Conservation (phyloP, 345 rosid species). For the Aquilaria sinensis region DNA sequence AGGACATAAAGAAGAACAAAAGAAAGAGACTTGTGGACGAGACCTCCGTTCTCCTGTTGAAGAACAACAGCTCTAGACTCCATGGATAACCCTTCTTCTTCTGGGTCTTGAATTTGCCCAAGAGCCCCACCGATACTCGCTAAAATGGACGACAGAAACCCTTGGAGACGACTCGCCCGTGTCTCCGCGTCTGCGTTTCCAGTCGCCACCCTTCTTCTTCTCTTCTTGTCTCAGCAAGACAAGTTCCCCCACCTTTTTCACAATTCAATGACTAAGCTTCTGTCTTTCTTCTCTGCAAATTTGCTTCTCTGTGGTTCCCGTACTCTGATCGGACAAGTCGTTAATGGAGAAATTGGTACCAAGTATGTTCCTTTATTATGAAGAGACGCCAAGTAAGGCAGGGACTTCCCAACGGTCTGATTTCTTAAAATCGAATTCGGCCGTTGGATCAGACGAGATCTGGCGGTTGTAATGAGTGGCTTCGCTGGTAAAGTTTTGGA, state of each 20-base stretch:
- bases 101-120: constrained; percentile 26
- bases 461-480: no score
- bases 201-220: constrained; percentile 47
- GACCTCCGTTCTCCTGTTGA: constrained; percentile 33
- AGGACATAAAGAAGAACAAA: not conserved
- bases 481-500: no score
- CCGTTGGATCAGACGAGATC: no score
- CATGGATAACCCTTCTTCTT: constrained; percentile 30
- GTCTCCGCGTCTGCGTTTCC: constrained; percentile 33
- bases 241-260: no score
- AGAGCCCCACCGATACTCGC: constrained; percentile 53
- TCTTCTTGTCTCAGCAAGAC: not conserved
- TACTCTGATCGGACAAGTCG: no score
- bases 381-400: no score
- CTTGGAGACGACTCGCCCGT: constrained; percentile 58
- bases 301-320: not conserved
- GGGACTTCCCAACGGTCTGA: no score
- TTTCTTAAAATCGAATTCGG: no score
- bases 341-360: no score
- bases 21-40: no score
- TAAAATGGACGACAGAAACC: constrained; percentile 47
- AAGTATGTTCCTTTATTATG: no score
- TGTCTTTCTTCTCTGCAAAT: not conserved
- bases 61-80: constrained; percentile 34
- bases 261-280: no score